Conservation (phyloP, 2,329 filamentous ascomycete genomes). For the Pleurostoma richardsiae region DNA sequence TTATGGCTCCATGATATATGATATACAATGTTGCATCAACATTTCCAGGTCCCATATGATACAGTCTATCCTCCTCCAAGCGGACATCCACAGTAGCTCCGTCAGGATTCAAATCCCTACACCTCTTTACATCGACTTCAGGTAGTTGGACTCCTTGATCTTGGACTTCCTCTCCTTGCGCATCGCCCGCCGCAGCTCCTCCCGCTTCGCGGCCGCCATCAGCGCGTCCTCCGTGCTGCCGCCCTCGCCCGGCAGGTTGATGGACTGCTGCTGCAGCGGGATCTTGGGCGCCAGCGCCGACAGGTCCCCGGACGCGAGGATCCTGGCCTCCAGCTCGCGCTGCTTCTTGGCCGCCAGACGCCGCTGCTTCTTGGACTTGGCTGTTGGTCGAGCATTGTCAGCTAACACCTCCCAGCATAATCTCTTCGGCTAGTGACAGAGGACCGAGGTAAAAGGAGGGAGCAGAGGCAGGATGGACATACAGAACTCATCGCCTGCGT, state of each 20-base stretch:
- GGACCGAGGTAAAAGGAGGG: not conserved
- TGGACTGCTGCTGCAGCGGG: conserved; percentile 70
- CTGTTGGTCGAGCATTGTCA: conserved; percentile 32
- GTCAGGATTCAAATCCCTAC: no score
- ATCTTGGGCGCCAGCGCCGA: conserved; percentile 63
- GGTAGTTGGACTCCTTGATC: conserved; percentile 84
- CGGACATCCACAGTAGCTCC: no score
- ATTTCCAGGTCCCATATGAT: no score
- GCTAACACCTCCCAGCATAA: not conserved
- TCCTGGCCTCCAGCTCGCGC: conserved; percentile 48
- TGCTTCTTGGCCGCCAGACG: conserved; percentile 63
- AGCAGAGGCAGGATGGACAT: conserved; percentile 30
- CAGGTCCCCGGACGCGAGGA: conserved; percentile 62
- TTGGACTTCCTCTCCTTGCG: conserved; percentile 66
- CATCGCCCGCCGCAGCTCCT: conserved; percentile 65
- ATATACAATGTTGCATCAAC: no score
- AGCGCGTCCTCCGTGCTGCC: conserved; percentile 39
- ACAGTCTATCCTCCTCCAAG: no score
- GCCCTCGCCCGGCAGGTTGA: conserved; percentile 60
- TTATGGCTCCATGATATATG: no score
- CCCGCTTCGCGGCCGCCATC: conserved; percentile 44
- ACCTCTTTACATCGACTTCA: conserved; percentile 64
- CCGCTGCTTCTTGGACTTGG: conserved; percentile 81
- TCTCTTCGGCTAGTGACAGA: not conserved
- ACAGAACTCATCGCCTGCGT: conserved; percentile 75